phyloP scores from a whole-genome alignment of 331 rosid genomes.

The Dryas integrifolia region DNA sequence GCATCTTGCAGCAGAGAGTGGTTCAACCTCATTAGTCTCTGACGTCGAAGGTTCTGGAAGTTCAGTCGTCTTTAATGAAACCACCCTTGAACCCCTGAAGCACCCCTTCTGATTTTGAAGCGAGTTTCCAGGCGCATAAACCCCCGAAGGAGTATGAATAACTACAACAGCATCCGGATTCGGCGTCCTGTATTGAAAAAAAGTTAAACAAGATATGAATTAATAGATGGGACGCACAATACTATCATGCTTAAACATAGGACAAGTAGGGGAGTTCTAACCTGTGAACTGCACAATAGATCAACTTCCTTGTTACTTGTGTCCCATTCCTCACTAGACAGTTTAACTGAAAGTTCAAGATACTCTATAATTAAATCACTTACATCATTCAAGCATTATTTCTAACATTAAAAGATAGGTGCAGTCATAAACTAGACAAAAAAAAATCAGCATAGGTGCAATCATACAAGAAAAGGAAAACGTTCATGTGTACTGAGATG shows the following conservation, averaged over 20 bases:
- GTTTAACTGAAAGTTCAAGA: constrained; percentile 62
- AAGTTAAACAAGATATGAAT: constrained; percentile 17
- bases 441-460: neutral
- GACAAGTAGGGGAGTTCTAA: constrained; percentile 30
- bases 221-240: constrained; percentile 6
- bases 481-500: neutral
- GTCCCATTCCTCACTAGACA: constrained; percentile 76
- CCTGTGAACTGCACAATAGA: constrained; percentile 92
- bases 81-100: constrained; percentile 79
- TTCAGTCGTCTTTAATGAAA: constrained; percentile 55
- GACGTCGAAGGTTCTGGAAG: constrained; percentile 51
- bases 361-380: constrained; percentile 31
- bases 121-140: constrained; percentile 66
- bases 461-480: neutral
- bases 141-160: constrained; percentile 61
- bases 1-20: constrained; percentile 75
- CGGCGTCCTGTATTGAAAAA: constrained; percentile 53
- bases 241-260: constrained; percentile 7
- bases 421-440: constrained; percentile 6
- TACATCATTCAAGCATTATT: constrained; percentile 24
- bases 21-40: constrained; percentile 56
- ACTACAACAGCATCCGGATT: constrained; percentile 77
- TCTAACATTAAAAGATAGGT: neutral
- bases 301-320: constrained; percentile 56
- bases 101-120: constrained; percentile 67